Evolutionary conservation across 108 stramenopile genomes (phyloP), one percentile per base, ranked within the genome.

Genomic region (Aureococcus anophagefferens): DNA sequence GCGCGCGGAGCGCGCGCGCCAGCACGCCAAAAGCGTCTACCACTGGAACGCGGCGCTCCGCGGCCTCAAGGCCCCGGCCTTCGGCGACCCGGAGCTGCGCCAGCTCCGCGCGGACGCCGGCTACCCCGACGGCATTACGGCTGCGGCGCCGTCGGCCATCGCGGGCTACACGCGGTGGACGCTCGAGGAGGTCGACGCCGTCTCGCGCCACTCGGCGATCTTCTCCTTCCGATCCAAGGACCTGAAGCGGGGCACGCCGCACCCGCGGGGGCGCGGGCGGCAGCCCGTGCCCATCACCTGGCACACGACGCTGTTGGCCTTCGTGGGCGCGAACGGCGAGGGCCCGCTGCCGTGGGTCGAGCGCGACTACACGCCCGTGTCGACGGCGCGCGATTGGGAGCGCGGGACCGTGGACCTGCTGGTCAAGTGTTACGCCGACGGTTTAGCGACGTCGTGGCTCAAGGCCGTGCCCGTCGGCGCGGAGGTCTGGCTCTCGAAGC

Each of bases 311-410:
- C 34, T 75, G 33, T 25, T 75, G n/a, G 69, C 32, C 21, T 28
- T n/a, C 31, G 70, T 68, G 31, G 75, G 75, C 32, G 33, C 15
- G 29, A 75, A 68, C 67, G 64, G 33, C 35, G 75, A 75, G 62
- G 75, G 75, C 17, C 75, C 75, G 28, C 35, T 75, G 30, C 75
- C 75, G 5, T 75, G 75, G 75, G 63, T 75, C 35, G 75, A 75
- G 29, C 32, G 75, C 15, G 75, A 75, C 36, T 75, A 75, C 44
- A 75, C 75, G 35, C 75, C 75, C 25, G 63, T 75, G 4, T 59
- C 46, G 36, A 30, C 44, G 5, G 75, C 75, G 11, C 33, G 28
- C 30, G 70, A 75, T 25, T 75, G 75, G 75, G 75, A 75, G 36
- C 59, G 62, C 15, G 75, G 75, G 0, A 13, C 29, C 28, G 59